A percentile compares a stretch with the other conserved stretches of the same genome.
Evolutionary conservation across 306 rosid genomes (phyloP).

Genomic region (Sophora flavescens): DNA sequence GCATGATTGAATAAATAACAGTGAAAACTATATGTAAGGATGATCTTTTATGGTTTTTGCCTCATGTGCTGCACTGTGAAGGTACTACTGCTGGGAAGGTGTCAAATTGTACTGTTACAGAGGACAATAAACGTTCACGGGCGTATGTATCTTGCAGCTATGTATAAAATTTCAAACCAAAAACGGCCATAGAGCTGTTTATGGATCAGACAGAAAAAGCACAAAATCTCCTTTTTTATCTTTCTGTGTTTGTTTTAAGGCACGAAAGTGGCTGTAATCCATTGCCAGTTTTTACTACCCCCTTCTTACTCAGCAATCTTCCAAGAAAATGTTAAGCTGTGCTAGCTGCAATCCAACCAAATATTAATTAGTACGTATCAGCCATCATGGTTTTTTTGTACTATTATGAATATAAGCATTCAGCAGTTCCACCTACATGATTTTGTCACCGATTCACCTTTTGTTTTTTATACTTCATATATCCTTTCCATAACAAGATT

Average conservation of each 20-base stretch:
- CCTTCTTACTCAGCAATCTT: constrained; percentile 32
- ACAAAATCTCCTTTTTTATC: constrained; percentile 23
- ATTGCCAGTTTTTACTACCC: constrained; percentile 2
- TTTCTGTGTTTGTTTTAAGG: not conserved
- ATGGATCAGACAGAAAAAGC: constrained; percentile 31
- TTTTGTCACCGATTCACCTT: not conserved
- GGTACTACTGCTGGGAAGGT: not conserved
- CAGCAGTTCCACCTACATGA: not conserved
- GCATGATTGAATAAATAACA: not conserved
- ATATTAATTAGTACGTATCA: not conserved
- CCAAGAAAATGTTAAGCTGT: constrained; percentile 17
- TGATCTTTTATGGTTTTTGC: not conserved
- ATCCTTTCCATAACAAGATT: not conserved
- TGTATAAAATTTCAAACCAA: constrained; percentile 26
- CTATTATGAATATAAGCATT: too few species aligned
- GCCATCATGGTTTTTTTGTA: constrained; percentile 4
- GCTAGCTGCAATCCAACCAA: constrained; percentile 13
- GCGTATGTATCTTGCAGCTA: constrained; percentile 22
- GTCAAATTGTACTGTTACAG: not conserved
- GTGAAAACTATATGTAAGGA: not conserved
- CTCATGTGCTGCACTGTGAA: not conserved
- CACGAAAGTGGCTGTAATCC: constrained; percentile 21
- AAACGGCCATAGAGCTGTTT: constrained; percentile 18
- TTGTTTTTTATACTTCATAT: not conserved
- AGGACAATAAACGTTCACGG: constrained; percentile 47